Evolutionary conservation across 805 yeast genomes (phyloP).

Genomic region (Candida vartiovaarae): DNA sequence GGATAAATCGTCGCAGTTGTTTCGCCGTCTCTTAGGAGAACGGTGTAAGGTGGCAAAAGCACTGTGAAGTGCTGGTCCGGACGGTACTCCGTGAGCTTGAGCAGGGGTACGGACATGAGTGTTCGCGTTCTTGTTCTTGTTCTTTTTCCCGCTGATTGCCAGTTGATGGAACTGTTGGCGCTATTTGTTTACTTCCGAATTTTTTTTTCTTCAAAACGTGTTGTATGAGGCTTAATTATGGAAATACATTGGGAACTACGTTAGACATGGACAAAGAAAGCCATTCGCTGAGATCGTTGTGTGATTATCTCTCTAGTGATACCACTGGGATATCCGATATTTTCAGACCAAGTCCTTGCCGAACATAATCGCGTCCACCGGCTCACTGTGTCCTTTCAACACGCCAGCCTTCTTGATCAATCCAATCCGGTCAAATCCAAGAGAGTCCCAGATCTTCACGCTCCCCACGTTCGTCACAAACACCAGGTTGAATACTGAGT

Average conservation of each 20-base stretch:
- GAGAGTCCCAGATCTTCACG: constrained; percentile 67
- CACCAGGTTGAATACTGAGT: constrained; percentile 83
- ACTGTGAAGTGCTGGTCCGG: constrained; percentile 21
- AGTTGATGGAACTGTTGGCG: no score
- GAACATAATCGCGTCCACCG: constrained; percentile 71
- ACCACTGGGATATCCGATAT: no score
- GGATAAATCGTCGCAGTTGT: constrained; percentile 94
- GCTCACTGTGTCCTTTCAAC: constrained; percentile 53
- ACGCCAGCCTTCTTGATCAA: constrained; percentile 65
- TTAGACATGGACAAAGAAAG: no score
- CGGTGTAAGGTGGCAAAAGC: constrained; percentile 54
- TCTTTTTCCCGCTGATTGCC: no score
- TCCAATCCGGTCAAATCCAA: constrained; percentile 81
- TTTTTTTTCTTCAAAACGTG: no score
- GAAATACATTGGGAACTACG: no score
- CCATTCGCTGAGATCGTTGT: no score
- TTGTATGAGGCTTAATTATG: no score
- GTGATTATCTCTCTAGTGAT: no score
- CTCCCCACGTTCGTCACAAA: constrained; percentile 78
- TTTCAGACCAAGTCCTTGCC: constrained; percentile 38
- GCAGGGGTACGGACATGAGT: constrained; percentile 7
- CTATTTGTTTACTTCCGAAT: no score
- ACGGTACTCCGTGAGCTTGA: constrained; percentile 12
- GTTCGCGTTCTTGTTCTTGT: no score
- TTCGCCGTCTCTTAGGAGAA: constrained; percentile 77